Evolutionary conservation across 306 rosid genomes (phyloP).

Genomic region (Vigna trinervia): DNA sequence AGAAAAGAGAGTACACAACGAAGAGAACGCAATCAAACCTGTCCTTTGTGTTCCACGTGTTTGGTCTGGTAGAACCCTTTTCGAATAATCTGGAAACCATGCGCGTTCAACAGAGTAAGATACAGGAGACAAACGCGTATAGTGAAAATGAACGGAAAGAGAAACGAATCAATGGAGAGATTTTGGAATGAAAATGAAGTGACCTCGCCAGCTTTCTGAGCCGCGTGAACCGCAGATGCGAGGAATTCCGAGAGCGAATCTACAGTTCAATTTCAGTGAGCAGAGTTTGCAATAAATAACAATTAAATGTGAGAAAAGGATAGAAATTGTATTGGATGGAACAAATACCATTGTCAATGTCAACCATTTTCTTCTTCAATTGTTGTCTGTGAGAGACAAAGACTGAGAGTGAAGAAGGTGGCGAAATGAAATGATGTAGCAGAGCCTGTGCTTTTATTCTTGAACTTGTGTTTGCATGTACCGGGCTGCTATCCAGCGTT

Average conservation of each 20-base stretch:
- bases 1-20: neutral
- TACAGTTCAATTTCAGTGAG: constrained; percentile 37
- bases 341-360: constrained; percentile 55
- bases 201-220: constrained; percentile 87
- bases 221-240: constrained; percentile 81
- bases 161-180: neutral
- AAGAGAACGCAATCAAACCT: constrained; percentile 49
- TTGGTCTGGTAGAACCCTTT: constrained; percentile 79
- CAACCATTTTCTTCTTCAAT: constrained; percentile 55
- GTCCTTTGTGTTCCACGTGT: constrained; percentile 86
- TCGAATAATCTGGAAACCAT: constrained; percentile 66
- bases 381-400: neutral
- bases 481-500: neutral
- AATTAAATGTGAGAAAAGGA: neutral
- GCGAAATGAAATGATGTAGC: constrained; percentile 14
- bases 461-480: constrained; percentile 46
- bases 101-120: neutral
- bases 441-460: constrained; percentile 18
- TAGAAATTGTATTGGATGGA: neutral
- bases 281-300: constrained; percentile 11
- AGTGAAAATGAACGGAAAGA: neutral
- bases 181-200: constrained; percentile 13
- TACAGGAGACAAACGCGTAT: neutral
- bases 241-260: constrained; percentile 70
- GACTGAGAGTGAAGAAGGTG: constrained; percentile 8